These are phyloP conservation scores for Aureobasidium namibiae DNA, from an alignment of 2,329 filamentous ascomycete species.

Conservation along the genomic window DNA sequence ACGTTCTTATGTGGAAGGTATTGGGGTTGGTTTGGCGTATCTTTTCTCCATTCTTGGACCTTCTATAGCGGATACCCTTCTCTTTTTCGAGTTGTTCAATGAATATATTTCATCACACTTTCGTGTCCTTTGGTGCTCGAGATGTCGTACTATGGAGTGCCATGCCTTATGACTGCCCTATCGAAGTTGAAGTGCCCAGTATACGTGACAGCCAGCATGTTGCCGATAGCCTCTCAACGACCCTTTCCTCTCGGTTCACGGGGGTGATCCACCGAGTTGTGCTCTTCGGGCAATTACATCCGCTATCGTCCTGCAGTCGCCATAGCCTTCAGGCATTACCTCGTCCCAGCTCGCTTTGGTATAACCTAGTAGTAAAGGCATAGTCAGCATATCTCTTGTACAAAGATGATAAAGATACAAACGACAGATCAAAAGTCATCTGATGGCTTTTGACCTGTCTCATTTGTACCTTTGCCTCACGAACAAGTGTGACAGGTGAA, in stretches of 20 bases:
- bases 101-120: neutral
- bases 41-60: neutral
- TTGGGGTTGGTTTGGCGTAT: neutral
- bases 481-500: neutral
- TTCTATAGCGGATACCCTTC: conserved; percentile 4
- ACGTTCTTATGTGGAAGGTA: neutral
- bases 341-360: neutral
- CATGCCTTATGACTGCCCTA: no score
- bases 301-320: neutral
- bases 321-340: neutral
- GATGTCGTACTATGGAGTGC: no score
- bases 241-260: neutral
- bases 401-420: no score
- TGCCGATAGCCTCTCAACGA: no score
- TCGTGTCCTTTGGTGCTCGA: neutral
- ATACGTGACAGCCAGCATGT: no score
- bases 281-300: neutral
- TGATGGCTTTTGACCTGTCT: no score
- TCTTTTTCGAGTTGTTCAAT: neutral
- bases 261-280: neutral
- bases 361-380: no score
- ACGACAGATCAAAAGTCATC: no score
- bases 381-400: no score
- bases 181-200: no score
- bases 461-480: no score